A percentile compares a stretch with the other conserved stretches of the same genome.
These are phyloP conservation scores for Saccharomyces hybrid DNA, from an alignment of 1,139 yeast genomes.

Conservation along the genomic window DNA sequence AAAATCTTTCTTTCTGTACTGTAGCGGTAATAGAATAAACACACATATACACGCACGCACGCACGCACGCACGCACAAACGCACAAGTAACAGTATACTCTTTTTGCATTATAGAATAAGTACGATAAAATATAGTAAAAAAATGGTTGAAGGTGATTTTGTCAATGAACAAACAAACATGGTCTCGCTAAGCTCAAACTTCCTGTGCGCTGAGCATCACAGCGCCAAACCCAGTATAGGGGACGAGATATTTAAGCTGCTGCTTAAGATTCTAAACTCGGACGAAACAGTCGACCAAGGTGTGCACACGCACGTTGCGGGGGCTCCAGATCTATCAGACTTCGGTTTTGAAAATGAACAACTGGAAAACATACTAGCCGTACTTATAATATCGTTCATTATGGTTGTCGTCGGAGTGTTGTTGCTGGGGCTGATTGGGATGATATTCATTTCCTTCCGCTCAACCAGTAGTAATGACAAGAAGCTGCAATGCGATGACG, in stretches of 20 bases:
- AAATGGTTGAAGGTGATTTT: neutral
- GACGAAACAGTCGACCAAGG: neutral
- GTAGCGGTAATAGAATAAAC: neutral
- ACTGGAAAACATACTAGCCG: conserved; percentile 9
- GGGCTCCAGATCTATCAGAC: neutral
- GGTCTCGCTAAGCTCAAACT: neutral
- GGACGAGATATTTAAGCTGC: neutral
- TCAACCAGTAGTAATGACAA: conserved; percentile 6
- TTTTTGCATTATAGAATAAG: neutral
- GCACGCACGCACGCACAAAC: neutral
- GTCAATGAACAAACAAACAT: neutral
- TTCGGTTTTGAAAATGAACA: conserved; percentile 4
- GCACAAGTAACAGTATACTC: neutral
- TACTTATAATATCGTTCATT: conserved; percentile 13
- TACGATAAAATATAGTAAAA: neutral
- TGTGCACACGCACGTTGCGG: neutral
- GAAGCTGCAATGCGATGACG: conserved; percentile 7
- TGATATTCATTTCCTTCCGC: conserved; percentile 8
- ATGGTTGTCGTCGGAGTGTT: conserved; percentile 12
- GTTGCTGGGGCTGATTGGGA: conserved; percentile 9
- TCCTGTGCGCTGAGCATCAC: neutral
- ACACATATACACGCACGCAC: neutral
- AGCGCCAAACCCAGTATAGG: neutral
- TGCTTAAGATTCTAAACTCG: neutral
- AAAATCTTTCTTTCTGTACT: neutral